A percentile compares a stretch with the other conserved stretches of the same genome.
Conservation (phyloP, 164 flowering plant genomes). For the Liquidambar formosana region DNA sequence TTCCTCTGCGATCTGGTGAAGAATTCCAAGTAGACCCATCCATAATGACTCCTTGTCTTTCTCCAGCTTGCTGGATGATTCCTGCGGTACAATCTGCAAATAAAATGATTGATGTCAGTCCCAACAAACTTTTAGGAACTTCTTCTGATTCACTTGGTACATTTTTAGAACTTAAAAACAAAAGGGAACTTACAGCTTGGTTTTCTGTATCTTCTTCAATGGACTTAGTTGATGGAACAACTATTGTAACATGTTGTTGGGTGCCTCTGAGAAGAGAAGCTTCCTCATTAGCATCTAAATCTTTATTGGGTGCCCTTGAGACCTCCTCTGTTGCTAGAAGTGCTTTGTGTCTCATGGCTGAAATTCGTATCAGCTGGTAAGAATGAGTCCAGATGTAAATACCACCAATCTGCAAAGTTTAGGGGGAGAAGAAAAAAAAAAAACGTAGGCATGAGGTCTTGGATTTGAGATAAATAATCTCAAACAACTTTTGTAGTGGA, state of each 20-base stretch:
- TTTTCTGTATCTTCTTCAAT: conserved; percentile 26
- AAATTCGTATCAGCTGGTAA: conserved; percentile 59
- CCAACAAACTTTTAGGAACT: no score
- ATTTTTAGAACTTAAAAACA: background rate
- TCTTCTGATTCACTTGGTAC: background rate
- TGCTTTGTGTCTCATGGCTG: conserved; percentile 35
- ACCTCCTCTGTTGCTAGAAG: conserved; percentile 25
- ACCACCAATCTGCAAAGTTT: conserved; percentile 74
- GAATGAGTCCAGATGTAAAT: conserved; percentile 90
- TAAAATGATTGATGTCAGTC: background rate
- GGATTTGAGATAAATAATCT: no score
- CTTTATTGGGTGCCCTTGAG: conserved; percentile 45
- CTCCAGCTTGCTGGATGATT: conserved; percentile 1
- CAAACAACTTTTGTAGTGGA: no score
- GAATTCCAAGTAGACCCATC: conserved; percentile 31
- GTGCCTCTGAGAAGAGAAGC: conserved; percentile 51
- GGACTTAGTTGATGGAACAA: conserved; percentile 26
- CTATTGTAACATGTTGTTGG: conserved; percentile 26
- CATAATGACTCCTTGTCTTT: conserved; percentile 17
- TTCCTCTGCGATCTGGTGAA: conserved; percentile 62
- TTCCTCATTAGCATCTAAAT: conserved; percentile 39
- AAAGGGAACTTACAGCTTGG: conserved; percentile 38
- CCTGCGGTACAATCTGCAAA: conserved; percentile 23
- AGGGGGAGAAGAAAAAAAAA: background rate
- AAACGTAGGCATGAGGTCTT: background rate